Conservation (phyloP, 495 filamentous ascomycete genomes). For the Mycothermus thermophilus region DNA sequence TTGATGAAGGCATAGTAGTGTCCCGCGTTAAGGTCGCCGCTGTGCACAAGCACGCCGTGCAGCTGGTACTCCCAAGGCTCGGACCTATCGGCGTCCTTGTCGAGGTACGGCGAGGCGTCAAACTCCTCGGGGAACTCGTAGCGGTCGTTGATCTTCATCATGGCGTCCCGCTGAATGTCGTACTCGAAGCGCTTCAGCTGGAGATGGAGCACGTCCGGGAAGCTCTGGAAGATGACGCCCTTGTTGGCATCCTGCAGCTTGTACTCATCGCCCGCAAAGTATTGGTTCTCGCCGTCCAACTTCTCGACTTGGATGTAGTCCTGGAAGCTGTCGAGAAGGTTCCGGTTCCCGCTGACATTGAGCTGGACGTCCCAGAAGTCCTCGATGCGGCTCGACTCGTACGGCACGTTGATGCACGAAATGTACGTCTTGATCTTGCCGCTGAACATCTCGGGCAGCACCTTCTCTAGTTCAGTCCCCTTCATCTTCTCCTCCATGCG, state of each 20-base stretch:
- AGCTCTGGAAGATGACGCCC: constrained; percentile 91
- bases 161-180: constrained; percentile 83
- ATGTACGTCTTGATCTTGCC: constrained; percentile 98
- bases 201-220: constrained; percentile 87
- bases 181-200: constrained; percentile 98
- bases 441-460: constrained; percentile 77
- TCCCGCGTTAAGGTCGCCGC: constrained; percentile 91
- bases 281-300: constrained; percentile 96
- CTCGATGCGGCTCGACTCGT: constrained; percentile 85
- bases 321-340: constrained; percentile 83
- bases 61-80: constrained; percentile 85
- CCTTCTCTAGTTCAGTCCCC: constrained; percentile 87
- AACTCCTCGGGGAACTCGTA: constrained; percentile 94
- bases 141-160: constrained; percentile 98
- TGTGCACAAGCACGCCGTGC: constrained; percentile 92
- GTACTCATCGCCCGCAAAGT: constrained; percentile 75
- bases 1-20: constrained; percentile 98
- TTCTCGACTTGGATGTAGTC: constrained; percentile 95
- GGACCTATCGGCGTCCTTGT: constrained; percentile 70
- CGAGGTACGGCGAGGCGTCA: constrained; percentile 78
- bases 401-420: constrained; percentile 94
- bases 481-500: constrained; percentile 95
- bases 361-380: constrained; percentile 99
- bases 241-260: constrained; percentile 94
- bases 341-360: constrained; percentile 88